Percentiles rank a stretch among this genome's conserved stretches.
phyloP scores from a whole-genome alignment of 2,329 filamentous ascomycete genomes.

The Ceratocystis papillata region DNA sequence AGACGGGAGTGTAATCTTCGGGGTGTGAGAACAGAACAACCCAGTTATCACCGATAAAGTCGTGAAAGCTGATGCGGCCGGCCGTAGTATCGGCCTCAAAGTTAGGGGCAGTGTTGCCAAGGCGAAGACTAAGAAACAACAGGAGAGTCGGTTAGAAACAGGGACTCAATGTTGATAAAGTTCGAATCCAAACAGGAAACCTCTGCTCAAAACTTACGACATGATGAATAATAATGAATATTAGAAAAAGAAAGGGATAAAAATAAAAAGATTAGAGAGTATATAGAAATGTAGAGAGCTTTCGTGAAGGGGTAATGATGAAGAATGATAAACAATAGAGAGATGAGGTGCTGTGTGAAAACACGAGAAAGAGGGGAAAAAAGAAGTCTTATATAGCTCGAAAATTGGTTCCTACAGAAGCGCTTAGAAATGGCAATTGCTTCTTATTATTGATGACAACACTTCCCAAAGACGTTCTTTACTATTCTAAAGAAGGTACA shows the following conservation, averaged over 20 bases:
- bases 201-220: conserved; percentile 19
- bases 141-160: conserved; percentile 1
- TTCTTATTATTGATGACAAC: conserved; percentile 8
- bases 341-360: background rate
- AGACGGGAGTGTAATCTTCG: conserved; percentile 87
- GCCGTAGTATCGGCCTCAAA: conserved; percentile 73
- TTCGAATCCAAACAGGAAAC: background rate
- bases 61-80: conserved; percentile 70
- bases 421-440: conserved; percentile 19
- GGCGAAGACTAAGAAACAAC: conserved; percentile 39
- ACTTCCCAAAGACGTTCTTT: conserved; percentile 6
- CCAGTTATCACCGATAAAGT: conserved; percentile 71
- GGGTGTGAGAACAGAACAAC: conserved; percentile 77
- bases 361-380: conserved; percentile 18
- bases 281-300: no score
- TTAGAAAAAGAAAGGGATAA: background rate
- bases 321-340: background rate
- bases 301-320: background rate
- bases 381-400: conserved; percentile 20
- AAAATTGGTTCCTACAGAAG: conserved; percentile 8
- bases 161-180: no score
- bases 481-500: background rate
- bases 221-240: conserved; percentile 19
- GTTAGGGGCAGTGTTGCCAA: conserved; percentile 62
- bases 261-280: no score